A percentile compares a stretch with the other conserved stretches of the same genome.
Evolutionary conservation across 805 yeast genomes (phyloP).

Genomic region (Isabelozyma heimii): DNA sequence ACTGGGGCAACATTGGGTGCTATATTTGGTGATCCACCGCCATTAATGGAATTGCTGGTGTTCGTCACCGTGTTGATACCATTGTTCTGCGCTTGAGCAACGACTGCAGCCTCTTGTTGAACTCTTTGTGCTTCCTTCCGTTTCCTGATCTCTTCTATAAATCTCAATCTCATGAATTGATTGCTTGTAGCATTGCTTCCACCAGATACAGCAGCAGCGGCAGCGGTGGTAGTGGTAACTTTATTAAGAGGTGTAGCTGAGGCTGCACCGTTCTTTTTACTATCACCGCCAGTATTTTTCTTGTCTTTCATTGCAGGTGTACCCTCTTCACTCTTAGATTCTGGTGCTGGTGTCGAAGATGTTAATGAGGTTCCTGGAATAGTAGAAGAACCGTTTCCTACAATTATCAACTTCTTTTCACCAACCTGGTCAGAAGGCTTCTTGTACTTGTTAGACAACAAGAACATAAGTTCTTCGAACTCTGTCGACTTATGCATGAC

Average conservation of each 20-base stretch:
- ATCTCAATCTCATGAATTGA: slow-evolving; percentile 83
- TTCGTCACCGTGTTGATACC: background rate
- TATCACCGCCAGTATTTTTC: slow-evolving; percentile 6
- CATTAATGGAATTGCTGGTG: no score
- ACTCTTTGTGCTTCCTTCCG: slow-evolving; percentile 50
- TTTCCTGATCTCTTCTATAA: slow-evolving; percentile 81
- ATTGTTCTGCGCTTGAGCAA: slow-evolving; percentile 26
- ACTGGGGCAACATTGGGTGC: background rate
- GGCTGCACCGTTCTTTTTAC: background rate
- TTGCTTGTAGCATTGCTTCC: slow-evolving; percentile 35
- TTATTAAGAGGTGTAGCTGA: background rate
- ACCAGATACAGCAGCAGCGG: slow-evolving; percentile 8
- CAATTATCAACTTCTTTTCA: slow-evolving; percentile 39
- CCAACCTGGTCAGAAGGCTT: slow-evolving; percentile 32
- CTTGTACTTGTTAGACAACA: slow-evolving; percentile 38
- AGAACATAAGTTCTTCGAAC: slow-evolving; percentile 83
- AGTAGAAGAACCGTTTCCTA: slow-evolving; percentile 14
- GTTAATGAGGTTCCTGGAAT: slow-evolving; percentile 15
- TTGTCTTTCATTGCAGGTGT: slow-evolving; percentile 1
- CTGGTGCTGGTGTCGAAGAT: slow-evolving; percentile 12
- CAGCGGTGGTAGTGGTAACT: slow-evolving; percentile 11
- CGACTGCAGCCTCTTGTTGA: slow-evolving; percentile 39
- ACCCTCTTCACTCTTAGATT: slow-evolving; percentile 5
- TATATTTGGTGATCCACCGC: no score
- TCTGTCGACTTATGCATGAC: slow-evolving; percentile 67